These are phyloP conservation scores for Solanum rostratum DNA, from an alignment of 257 asterid genomes.

Conservation along the genomic window DNA sequence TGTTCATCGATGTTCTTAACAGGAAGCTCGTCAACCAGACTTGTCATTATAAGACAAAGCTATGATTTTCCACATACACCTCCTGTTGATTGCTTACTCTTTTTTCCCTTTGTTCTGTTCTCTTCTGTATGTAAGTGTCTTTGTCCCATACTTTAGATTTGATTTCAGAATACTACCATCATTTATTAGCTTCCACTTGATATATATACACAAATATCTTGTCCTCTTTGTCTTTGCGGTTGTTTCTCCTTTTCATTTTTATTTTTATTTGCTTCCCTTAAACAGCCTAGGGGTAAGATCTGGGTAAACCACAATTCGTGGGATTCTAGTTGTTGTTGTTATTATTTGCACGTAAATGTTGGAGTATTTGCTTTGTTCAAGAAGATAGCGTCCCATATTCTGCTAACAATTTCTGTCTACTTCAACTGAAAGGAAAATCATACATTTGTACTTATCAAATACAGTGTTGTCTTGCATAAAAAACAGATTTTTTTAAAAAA, in stretches of 20 bases:
- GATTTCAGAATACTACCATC: not conserved
- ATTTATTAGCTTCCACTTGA: not conserved
- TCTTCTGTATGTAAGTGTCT: not conserved
- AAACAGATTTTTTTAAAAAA: not conserved
- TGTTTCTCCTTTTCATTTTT: no score
- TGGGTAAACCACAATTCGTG: no score
- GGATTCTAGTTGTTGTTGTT: no score
- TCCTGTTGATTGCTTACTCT: not conserved
- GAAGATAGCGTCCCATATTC: not conserved
- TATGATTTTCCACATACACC: constrained; percentile 11
- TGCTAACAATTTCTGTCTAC: not conserved
- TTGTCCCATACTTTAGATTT: not conserved
- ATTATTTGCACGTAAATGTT: not conserved
- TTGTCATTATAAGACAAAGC: constrained; percentile 55
- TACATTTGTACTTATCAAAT: not conserved
- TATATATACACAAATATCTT: not conserved
- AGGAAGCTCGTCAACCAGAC: constrained; percentile 29
- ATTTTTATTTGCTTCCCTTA: no score
- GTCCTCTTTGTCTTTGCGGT: no score
- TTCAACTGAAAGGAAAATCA: not conserved
- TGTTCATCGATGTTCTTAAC: constrained; percentile 21
- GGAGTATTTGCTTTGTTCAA: not conserved
- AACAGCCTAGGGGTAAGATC: no score
- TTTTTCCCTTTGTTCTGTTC: not conserved
- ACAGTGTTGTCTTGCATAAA: not conserved